A percentile compares a stretch with the other conserved stretches of the same genome.
Evolutionary conservation across 768 basidiomycete species (phyloP).

Genomic region (Rhodocollybia butyracea): DNA sequence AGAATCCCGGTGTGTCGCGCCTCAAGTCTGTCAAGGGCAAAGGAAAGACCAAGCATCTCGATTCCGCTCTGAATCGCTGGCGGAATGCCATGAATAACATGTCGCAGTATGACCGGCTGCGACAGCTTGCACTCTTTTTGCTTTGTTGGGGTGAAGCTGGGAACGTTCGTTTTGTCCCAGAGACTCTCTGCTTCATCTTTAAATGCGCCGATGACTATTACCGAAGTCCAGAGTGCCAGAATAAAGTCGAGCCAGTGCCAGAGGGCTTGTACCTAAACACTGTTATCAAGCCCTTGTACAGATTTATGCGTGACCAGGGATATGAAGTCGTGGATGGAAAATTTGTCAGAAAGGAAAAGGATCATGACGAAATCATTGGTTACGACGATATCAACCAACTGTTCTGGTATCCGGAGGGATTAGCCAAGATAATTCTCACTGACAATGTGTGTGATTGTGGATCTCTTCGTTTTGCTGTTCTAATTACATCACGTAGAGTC

Average conservation of each 20-base stretch:
- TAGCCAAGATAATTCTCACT: constrained; percentile 84
- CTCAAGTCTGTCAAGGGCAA: constrained; percentile 78
- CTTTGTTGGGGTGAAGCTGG: constrained; percentile 99
- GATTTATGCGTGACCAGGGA: constrained; percentile 95
- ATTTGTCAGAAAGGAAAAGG: constrained; percentile 90
- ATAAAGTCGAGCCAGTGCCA: constrained; percentile 85
- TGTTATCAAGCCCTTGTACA: constrained; percentile 92
- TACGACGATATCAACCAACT: constrained; percentile 99
- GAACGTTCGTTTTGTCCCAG: constrained; percentile 95
- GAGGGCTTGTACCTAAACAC: constrained; percentile 92
- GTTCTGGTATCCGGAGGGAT: constrained; percentile 99
- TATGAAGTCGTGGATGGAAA: constrained; percentile 96
- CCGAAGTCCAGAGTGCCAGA: constrained; percentile 96
- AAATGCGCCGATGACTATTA: constrained; percentile 99
- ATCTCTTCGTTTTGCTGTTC: background rate
- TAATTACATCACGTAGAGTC: constrained; percentile 50
- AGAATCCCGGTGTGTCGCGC: constrained; percentile 90
- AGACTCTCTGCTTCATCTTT: constrained; percentile 98
- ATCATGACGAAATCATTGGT: constrained; percentile 95
- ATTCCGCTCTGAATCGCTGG: constrained; percentile 93
- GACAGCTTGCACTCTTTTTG: constrained; percentile 93
- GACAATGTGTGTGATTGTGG: constrained; percentile 65
- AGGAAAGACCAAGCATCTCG: constrained; percentile 74
- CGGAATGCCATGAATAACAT: constrained; percentile 98
- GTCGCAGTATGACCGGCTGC: constrained; percentile 96